These are phyloP conservation scores for Penicillium sp. DNA, from an alignment of 2,329 filamentous ascomycete genomes.

Conservation along the genomic window DNA sequence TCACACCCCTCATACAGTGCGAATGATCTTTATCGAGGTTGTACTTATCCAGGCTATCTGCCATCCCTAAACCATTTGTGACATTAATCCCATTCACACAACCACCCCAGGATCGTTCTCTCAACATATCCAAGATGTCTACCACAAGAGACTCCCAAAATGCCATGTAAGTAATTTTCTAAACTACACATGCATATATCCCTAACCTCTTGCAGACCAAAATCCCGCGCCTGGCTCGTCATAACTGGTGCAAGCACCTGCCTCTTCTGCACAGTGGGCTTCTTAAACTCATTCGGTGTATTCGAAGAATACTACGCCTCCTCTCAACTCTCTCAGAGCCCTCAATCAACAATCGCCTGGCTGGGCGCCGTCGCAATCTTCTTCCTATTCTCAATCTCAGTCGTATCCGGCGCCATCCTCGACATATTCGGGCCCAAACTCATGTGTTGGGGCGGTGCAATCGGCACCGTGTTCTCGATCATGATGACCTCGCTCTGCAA, in stretches of 20 bases:
- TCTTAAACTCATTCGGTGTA: conserved; percentile 39
- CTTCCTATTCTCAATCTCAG: conserved; percentile 31
- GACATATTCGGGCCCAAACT: conserved; percentile 34
- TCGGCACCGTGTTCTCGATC: conserved; percentile 29
- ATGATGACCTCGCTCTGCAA: conserved; percentile 41
- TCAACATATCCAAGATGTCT: neutral
- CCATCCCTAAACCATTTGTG: neutral
- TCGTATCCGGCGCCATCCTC: conserved; percentile 29
- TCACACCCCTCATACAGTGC: neutral
- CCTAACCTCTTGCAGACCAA: conserved; percentile 8
- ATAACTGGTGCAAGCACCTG: conserved; percentile 31
- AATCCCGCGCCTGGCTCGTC: conserved; percentile 26
- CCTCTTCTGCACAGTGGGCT: conserved; percentile 40
- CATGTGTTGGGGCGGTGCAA: conserved; percentile 27
- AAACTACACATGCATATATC: neutral
- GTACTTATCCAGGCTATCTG: neutral
- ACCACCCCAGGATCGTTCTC: neutral
- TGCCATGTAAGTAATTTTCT: neutral
- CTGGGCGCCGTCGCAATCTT: conserved; percentile 34
- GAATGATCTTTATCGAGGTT: neutral
- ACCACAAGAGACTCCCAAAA: neutral
- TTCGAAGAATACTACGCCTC: conserved; percentile 36
- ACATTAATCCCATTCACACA: neutral
- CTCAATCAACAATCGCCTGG: conserved; percentile 35
- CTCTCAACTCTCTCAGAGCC: conserved; percentile 24